Evolutionary conservation across 768 basidiomycete species (phyloP).

Genomic region (Rhizopogon salebrosus): DNA sequence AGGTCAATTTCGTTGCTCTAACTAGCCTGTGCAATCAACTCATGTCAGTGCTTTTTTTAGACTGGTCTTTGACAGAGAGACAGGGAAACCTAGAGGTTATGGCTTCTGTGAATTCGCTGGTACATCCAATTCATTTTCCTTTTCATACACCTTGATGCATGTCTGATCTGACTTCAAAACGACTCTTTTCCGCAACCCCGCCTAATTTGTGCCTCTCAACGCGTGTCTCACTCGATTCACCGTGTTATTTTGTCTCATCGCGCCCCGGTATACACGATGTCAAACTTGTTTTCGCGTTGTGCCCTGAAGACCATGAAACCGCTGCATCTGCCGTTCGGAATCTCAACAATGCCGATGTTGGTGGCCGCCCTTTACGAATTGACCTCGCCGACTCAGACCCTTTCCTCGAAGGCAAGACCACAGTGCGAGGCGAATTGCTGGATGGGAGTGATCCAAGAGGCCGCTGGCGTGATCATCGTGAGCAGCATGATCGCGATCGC

Average conservation of each 20-base stretch:
- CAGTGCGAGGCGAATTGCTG: conserved; percentile 75
- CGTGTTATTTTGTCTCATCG: conserved; percentile 5
- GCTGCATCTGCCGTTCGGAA: conserved; percentile 94
- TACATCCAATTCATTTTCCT: conserved; percentile 41
- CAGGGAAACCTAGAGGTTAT: conserved; percentile 93
- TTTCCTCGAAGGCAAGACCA: conserved; percentile 86
- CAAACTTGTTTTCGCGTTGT: conserved; percentile 1
- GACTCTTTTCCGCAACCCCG: conserved; percentile 11
- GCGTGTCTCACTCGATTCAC: conserved; percentile 10
- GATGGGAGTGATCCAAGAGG: conserved; percentile 49
- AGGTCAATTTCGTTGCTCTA: conserved; percentile 40
- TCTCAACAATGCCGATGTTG: conserved; percentile 87
- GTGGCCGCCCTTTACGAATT: conserved; percentile 88
- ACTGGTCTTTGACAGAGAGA: conserved; percentile 85
- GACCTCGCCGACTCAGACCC: conserved; percentile 93
- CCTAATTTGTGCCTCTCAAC: conserved; percentile 4
- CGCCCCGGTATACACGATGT: not conserved
- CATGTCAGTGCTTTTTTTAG: conserved; percentile 32
- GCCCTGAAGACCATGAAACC: conserved; percentile 81
- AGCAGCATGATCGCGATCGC: conserved; percentile 48
- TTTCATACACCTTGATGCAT: conserved; percentile 15
- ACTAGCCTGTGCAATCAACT: not conserved
- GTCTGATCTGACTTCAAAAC: conserved; percentile 42
- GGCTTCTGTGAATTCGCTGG: conserved; percentile 92
- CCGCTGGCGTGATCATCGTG: conserved; percentile 42